Evolutionary conservation across 164 flowering plant genomes (phyloP).

Genomic region (Magnolia kwangsiensis): DNA sequence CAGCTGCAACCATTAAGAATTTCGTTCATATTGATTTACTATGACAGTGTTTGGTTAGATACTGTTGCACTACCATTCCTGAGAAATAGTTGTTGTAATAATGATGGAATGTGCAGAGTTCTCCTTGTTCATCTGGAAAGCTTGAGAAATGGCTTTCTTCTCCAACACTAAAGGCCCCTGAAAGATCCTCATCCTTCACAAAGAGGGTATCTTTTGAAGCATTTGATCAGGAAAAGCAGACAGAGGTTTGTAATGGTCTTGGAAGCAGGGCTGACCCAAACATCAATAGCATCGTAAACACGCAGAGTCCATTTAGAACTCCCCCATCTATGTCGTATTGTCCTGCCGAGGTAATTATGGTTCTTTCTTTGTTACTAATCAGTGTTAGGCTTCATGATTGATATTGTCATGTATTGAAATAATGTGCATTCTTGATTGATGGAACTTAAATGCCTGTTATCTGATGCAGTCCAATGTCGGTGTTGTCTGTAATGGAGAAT

Average conservation of each 20-base stretch:
- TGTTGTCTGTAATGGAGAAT: slow-evolving; percentile 27
- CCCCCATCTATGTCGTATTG: slow-evolving; percentile 80
- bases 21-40: background rate
- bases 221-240: slow-evolving; percentile 28
- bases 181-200: slow-evolving; percentile 25
- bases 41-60: background rate
- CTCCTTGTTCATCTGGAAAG: slow-evolving; percentile 33
- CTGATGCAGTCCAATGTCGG: slow-evolving; percentile 48
- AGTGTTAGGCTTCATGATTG: background rate
- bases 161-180: slow-evolving; percentile 37
- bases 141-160: slow-evolving; percentile 58
- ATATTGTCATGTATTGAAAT: background rate
- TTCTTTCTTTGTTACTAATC: background rate
- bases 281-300: slow-evolving; percentile 11
- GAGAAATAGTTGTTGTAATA: slow-evolving; percentile 2
- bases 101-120: slow-evolving; percentile 30
- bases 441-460: slow-evolving; percentile 2
- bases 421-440: background rate
- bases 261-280: slow-evolving; percentile 17
- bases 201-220: slow-evolving; percentile 33
- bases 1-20: background rate
- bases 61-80: background rate
- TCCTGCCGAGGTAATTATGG: slow-evolving; percentile 46
- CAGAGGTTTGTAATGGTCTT: slow-evolving; percentile 12
- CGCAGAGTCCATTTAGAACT: slow-evolving; percentile 74